phyloP scores from a whole-genome alignment of 2,329 filamentous ascomycete species.

The Ophiostoma himal-ulmi region DNA sequence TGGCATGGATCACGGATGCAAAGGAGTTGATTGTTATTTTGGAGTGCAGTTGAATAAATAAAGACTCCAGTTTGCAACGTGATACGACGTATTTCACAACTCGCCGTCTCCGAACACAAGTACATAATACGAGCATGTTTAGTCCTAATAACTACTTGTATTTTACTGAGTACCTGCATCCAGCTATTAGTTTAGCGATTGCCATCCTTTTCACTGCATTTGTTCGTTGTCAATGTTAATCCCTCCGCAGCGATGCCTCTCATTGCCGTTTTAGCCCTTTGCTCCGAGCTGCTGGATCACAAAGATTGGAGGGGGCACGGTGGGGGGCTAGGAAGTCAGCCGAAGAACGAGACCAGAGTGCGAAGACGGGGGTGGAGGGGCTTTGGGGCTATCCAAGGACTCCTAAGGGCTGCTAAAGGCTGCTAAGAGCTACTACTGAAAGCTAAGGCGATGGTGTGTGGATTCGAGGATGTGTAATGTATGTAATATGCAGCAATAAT shows the following conservation, averaged over 20 bases:
- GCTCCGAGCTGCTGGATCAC: constrained; percentile 10
- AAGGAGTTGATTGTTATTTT: background rate
- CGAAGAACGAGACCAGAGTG: background rate
- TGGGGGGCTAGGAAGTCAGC: constrained; percentile 14
- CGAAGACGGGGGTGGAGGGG: background rate
- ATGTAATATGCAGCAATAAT: constrained; percentile 2
- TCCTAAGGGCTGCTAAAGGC: background rate
- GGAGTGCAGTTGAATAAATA: background rate
- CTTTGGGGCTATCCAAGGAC: background rate
- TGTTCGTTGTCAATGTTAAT: background rate
- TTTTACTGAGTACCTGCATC: background rate
- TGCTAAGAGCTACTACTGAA: background rate
- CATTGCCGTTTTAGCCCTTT: constrained; percentile 6
- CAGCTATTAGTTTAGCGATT: background rate
- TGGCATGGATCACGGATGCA: background rate
- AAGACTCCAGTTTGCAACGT: background rate
- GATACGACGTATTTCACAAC: background rate
- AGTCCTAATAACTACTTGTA: background rate
- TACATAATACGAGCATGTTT: background rate
- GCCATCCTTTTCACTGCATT: background rate
- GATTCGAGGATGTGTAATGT: constrained; percentile 11
- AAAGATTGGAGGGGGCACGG: constrained; percentile 19
- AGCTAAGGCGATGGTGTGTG: constrained; percentile 16
- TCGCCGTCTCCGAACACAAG: background rate
- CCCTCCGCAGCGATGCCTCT: constrained; percentile 3